phyloP scores from a whole-genome alignment of 495 filamentous ascomycete genomes.

The Podospora pseudoanserina region DNA sequence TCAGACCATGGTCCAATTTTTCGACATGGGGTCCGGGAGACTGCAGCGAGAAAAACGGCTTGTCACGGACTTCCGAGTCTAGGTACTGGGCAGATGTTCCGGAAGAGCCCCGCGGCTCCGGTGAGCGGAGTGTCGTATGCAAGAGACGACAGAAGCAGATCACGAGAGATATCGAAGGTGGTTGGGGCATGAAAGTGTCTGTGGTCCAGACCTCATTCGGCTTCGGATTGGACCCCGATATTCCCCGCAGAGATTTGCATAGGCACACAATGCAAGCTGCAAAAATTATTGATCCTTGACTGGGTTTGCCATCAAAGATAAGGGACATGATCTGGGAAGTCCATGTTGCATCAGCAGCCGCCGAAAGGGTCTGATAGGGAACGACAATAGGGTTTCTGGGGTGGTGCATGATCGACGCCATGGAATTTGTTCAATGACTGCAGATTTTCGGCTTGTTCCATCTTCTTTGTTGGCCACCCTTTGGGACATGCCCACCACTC shows the following conservation, averaged over 20 bases:
- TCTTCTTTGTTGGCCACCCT: background rate
- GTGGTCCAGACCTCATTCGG: background rate
- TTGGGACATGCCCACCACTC: background rate
- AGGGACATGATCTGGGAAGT: background rate
- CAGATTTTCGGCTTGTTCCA: background rate
- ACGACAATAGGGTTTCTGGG: background rate
- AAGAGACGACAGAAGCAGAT: background rate
- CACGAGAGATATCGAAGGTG: background rate
- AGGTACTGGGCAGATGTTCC: background rate
- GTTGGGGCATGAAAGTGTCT: background rate
- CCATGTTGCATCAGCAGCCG: background rate
- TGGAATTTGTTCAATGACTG: too few species aligned
- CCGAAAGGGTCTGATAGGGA: background rate
- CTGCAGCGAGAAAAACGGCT: background rate
- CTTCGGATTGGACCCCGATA: background rate
- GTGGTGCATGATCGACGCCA: background rate
- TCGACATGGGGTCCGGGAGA: background rate
- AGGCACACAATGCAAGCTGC: background rate
- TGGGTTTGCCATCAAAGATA: background rate
- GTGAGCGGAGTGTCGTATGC: background rate
- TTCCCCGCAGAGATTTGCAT: background rate
- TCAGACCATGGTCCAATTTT: background rate
- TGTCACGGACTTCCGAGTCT: background rate
- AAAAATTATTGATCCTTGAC: background rate
- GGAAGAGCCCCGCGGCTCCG: background rate